phyloP scores from a whole-genome alignment of 805 yeast species.

The Kockiozyma suomiensis region DNA sequence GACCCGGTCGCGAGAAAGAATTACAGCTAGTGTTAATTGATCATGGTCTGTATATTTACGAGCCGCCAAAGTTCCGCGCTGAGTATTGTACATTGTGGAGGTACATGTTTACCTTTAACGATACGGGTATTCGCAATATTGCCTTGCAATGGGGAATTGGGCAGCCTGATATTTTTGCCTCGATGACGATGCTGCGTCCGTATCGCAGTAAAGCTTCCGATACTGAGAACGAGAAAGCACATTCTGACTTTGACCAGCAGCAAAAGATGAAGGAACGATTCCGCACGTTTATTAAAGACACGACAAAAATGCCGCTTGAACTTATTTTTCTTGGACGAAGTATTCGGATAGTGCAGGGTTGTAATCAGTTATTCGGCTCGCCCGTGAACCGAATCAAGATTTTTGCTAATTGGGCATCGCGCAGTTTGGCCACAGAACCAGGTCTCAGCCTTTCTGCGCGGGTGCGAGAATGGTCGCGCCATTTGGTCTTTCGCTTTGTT shows the following conservation, averaged over 20 bases:
- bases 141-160: slow-evolving; percentile 70
- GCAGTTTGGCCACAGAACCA: slow-evolving; percentile 19
- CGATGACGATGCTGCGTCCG: slow-evolving; percentile 57
- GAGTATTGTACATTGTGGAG: slow-evolving; percentile 69
- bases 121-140: slow-evolving; percentile 51
- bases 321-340: slow-evolving; percentile 67
- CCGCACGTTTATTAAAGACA: slow-evolving; percentile 59
- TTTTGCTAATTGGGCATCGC: slow-evolving; percentile 59
- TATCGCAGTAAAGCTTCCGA: slow-evolving; percentile 25
- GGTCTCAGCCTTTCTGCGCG: slow-evolving; percentile 1
- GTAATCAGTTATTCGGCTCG: slow-evolving; percentile 65
- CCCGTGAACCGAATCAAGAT: slow-evolving; percentile 74
- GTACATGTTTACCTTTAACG: slow-evolving; percentile 57
- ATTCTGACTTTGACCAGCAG: slow-evolving; percentile 48
- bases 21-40: slow-evolving; percentile 58
- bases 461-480: slow-evolving; percentile 15
- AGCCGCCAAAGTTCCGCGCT: slow-evolving; percentile 53
- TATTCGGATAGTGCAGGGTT: slow-evolving; percentile 72
- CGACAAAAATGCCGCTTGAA: slow-evolving; percentile 66
- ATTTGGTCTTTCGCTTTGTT: slow-evolving; percentile 13
- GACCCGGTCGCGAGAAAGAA: slow-evolving; percentile 45
- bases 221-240: not conserved
- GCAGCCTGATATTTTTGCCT: slow-evolving; percentile 62
- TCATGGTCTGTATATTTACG: slow-evolving; percentile 69
- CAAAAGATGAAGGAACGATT: slow-evolving; percentile 52